phyloP scores from a whole-genome alignment of 257 asterid genomes.

The Fraxinus americana region DNA sequence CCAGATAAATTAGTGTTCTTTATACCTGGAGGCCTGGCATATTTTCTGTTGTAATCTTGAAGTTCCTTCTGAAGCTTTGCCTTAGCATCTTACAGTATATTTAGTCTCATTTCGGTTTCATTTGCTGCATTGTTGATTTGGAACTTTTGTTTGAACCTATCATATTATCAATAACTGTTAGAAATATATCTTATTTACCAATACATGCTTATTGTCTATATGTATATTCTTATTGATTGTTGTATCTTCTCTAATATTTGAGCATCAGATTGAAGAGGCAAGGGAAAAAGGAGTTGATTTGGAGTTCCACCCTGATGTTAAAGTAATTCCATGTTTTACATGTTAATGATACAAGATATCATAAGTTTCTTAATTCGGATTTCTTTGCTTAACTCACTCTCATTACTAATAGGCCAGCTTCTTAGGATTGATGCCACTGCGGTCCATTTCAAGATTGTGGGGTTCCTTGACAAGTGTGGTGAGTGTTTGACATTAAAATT shows the following conservation, averaged over 20 bases:
- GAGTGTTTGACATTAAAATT: constrained; percentile 37
- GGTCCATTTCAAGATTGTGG: constrained; percentile 90
- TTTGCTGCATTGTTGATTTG: constrained; percentile 13
- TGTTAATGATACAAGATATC: constrained; percentile 1
- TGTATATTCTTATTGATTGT: not conserved
- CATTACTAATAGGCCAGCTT: constrained; percentile 64
- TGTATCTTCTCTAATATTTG: constrained; percentile 35
- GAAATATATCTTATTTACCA: not conserved
- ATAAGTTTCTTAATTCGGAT: not conserved
- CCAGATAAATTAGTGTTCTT: not conserved
- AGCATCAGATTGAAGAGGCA: constrained; percentile 72
- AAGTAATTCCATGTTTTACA: constrained; percentile 47
- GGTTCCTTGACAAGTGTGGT: constrained; percentile 73
- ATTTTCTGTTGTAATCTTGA: not conserved
- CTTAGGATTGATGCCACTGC: constrained; percentile 79
- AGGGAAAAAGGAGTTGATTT: constrained; percentile 68
- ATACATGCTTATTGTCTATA: not conserved
- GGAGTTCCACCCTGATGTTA: constrained; percentile 87
- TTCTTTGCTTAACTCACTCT: constrained; percentile 17
- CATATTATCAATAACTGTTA: constrained; percentile 4
- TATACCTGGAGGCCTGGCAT: not conserved
- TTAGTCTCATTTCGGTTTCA: constrained; percentile 5
- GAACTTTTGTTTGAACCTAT: constrained; percentile 15
- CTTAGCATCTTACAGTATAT: constrained; percentile 1
- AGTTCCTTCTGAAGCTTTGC: constrained; percentile 11